Base-by-base conservation (phyloP, 148 eudicot species). In the Vaccinium darrowii region DNA sequence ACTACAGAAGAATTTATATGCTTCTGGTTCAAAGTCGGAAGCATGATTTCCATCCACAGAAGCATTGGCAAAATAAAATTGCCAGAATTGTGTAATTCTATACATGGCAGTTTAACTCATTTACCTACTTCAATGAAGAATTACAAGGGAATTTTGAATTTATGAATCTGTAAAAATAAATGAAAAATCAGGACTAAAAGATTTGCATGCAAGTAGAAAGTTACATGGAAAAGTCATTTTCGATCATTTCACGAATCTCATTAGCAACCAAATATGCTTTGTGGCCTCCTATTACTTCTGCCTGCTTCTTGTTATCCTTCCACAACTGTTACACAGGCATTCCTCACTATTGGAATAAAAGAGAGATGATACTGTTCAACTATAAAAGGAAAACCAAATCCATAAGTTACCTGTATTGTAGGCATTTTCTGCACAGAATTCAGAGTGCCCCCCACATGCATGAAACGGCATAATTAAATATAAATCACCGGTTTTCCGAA, bases 201-300 rank as follows among this genome's bases (percentile, higher is more conserved):
- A 52, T 63, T 52, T 78, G 43, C 60, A 53, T 23, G 5, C 14
- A 2, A 80, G 63, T 27, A 54, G 16, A 79, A 63, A 71, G 39
- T 79, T 80, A 86, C 60, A 86, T 25, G 30, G 49, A 47, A 79
- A 25, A 43, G 62, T 88, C 92, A 71, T 83, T 78, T 57, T 92
- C 95, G 65, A 93, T 91, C 90, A 93, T 90, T 54, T 91, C 85
- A 25, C 93, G 88, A 80, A 93, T 92, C 88, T 93, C 95, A 50
- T 88, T 91, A 50, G 90, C 89, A 52, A 93, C 92, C 86, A 91
- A 86, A 84, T 89, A 83, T 33, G 95, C 92, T 88, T 91, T 90
- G 84, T 91, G 92, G 80, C 95, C 95, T 86, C 95, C 94, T 19
- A 93, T 87, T 81, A 93, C 90, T 84, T 92, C 94, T 10, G 80